Percentiles rank a stretch among this genome's conserved stretches.
Conservation (phyloP, 2,329 filamentous ascomycete species). For the Sclerotinia nivalis region DNA sequence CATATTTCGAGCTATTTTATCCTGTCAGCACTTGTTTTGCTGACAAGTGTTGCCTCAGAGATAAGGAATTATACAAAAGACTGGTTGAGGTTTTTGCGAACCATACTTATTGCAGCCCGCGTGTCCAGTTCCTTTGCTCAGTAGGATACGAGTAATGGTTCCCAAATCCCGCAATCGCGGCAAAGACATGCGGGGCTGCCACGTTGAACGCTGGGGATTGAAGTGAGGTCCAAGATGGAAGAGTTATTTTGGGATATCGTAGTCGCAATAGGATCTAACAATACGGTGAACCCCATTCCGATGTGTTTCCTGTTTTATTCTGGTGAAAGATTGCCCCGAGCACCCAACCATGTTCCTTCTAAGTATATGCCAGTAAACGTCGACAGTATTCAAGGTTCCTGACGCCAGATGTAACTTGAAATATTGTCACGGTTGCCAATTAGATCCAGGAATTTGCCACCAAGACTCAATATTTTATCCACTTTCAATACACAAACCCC, state of each 20-base stretch:
- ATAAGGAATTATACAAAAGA: background rate
- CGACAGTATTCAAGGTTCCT: background rate
- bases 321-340: background rate
- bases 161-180: background rate
- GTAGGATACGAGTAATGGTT: no score
- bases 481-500: background rate
- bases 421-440: background rate
- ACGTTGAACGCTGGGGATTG: background rate
- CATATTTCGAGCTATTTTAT: background rate
- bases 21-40: background rate
- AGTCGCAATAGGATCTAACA: background rate
- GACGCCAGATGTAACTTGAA: background rate
- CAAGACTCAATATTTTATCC: background rate
- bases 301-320: background rate
- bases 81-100: background rate
- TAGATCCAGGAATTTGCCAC: background rate
- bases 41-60: background rate
- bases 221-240: background rate
- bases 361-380: background rate
- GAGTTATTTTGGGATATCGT: background rate
- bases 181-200: background rate
- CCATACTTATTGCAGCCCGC: background rate
- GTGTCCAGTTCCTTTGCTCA: background rate
- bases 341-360: background rate
- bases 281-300: no score